Conservation (phyloP, 2,329 filamentous ascomycete species). For the Chrysosporium queenslandicum region DNA sequence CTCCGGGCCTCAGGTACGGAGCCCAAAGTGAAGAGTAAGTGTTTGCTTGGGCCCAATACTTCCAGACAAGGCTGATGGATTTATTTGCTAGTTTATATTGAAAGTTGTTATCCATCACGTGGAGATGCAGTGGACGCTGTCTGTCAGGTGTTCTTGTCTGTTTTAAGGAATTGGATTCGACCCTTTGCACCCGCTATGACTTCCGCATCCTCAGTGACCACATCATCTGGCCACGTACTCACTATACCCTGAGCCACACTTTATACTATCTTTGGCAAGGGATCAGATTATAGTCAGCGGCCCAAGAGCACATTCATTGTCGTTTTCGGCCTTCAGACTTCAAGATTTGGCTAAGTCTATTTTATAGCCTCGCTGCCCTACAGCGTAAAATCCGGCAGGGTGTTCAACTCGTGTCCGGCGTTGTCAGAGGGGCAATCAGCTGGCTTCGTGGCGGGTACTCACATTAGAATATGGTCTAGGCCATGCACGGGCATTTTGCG, state of each 20-base stretch:
- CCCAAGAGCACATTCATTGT: too few relatives aligned
- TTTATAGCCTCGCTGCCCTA: background rate
- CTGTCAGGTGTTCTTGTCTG: conserved; percentile 30
- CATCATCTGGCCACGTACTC: conserved; percentile 31
- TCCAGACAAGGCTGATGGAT: background rate
- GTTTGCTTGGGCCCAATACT: background rate
- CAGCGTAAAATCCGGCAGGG: too few relatives aligned
- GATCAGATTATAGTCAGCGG: too few relatives aligned
- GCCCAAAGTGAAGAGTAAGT: conserved; percentile 53
- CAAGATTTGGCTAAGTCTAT: too few relatives aligned
- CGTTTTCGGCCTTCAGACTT: too few relatives aligned
- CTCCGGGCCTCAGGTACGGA: conserved; percentile 54
- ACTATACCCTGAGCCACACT: conserved; percentile 9
- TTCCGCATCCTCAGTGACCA: conserved; percentile 27
- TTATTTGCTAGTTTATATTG: conserved; percentile 32
- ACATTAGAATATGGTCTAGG: background rate
- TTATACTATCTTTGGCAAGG: too few relatives aligned
- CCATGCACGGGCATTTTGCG: background rate
- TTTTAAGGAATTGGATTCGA: conserved; percentile 32
- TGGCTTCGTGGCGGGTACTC: background rate
- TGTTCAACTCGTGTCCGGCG: background rate
- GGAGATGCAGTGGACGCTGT: conserved; percentile 30
- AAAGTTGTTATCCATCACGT: conserved; percentile 31
- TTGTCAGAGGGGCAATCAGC: background rate
- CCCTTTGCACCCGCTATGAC: conserved; percentile 33